Base-by-base conservation (phyloP, 306 rosid genomes). In the Delonix regia region DNA sequence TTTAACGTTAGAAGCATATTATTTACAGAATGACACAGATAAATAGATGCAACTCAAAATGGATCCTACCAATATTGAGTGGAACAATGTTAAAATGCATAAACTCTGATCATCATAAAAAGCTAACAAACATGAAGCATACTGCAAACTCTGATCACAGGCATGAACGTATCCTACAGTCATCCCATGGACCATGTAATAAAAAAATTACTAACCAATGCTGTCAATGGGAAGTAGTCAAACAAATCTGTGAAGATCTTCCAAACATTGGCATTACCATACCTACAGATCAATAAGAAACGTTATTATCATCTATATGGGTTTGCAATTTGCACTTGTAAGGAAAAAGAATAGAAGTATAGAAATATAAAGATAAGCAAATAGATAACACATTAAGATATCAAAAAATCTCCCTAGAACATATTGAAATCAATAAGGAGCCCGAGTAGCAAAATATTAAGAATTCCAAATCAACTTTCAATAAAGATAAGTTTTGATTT, bases 211-310 rank as follows among this genome's bases (percentile, higher is more conserved):
- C 99, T 89, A 85, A 95, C 98, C 97, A 95, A 70, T 36, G 99
- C 98, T 73, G 99, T 93, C 85, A 93, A 87, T 0, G 99, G 99
- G 74, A 95, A 95, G 87, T 93, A 95, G 88, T 95, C 99, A 80
- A 95, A 95, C 82, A 95, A 84, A 83, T 95, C 97, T 3, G 99
- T 95, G 78, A 95, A 63, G 45, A n/a, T 34, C 47, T 63, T 63
- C 69, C 69, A 63, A 18, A 63, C 69, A 88, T 87, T 95, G 75
- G 99, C 99, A 80, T 87, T 93, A 65, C 99, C 99, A 85, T 91
- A 95, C 97, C 98, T 95, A 90, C 78, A 83, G 71, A 83, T 33
- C 80, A 64, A 85, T 65, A 30, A 14, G 33, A 61, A 16, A 49
- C 51, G 14, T 60, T 76, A 66, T 57, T 78, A 82, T 18, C 52